Base-by-base conservation (phyloP, 2,329 filamentous ascomycete genomes). In the Aureobasidium sp. region DNA sequence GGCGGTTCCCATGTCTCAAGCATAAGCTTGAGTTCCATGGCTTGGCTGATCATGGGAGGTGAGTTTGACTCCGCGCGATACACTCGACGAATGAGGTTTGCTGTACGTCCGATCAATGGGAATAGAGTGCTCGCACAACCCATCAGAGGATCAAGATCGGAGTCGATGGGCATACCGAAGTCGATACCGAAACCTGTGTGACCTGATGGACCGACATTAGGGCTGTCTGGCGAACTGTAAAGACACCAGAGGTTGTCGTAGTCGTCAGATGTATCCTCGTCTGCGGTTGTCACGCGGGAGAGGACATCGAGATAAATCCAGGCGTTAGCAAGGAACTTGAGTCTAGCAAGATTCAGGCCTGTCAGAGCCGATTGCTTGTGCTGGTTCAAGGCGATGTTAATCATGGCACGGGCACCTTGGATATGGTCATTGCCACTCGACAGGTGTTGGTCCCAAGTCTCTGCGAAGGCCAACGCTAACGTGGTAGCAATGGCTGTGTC, bases 241-340 rank as follows among this genome's bases (percentile, higher is more conserved):
- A 67, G 66, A 27, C 67, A 65, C 48, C 70, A 68, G 14, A 76
- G 69, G 44, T 77, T 75, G 48, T 82, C 77, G 60, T 84, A 81
- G 67, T 84, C 80, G 50, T 78, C 78, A 3, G 77, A 77, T 13
- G 83, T 82, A 29, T 83, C 81, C 39, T 82, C 79, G 62, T 84
- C 82, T 3, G 83, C 73, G 3, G 85, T 85, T 0, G 85, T 89
- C 53, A 90, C 74, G 14, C 86, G 81, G 29, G 86, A 83, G 64
- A 89, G 85, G 32, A 89, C 87, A 69, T 89, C 85, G 81, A 89
- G 86, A 67, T 89, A 90, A 7, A 89, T 79, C 84, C 85, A 89
- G 4, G 83, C 84, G 68, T 88, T 89, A 73, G 85, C 87, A 21
- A 90, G 75, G 66, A 89, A 89, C 61, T 82, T 83, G 29, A 89